phyloP scores from a whole-genome alignment of 2,329 filamentous ascomycete genomes.

The Fusarium sp. region DNA sequence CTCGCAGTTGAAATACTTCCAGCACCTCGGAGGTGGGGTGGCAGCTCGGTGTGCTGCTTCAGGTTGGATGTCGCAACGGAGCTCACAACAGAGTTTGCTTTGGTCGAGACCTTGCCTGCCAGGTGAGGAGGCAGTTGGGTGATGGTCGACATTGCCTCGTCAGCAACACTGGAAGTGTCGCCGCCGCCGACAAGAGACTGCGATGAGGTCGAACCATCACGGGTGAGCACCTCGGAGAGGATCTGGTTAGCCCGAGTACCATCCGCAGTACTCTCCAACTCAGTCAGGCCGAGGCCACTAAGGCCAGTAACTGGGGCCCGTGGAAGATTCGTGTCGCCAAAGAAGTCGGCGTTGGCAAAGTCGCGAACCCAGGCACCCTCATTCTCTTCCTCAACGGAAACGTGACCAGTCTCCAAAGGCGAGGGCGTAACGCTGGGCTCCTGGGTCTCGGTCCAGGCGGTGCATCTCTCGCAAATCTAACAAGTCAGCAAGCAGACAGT shows the following conservation, averaged over 20 bases:
- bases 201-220: neutral
- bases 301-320: conserved; percentile 40
- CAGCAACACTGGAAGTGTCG: conserved; percentile 14
- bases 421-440: conserved; percentile 47
- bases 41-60: neutral
- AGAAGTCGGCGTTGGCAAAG: conserved; percentile 40
- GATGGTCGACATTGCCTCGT: conserved; percentile 12
- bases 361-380: conserved; percentile 20
- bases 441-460: conserved; percentile 50
- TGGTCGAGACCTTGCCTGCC: neutral
- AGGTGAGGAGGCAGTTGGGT: conserved; percentile 6
- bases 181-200: neutral
- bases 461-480: conserved; percentile 50
- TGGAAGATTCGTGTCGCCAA: conserved; percentile 31
- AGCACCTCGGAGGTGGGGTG: conserved; percentile 14
- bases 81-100: neutral
- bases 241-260: neutral
- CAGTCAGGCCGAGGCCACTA: conserved; percentile 34
- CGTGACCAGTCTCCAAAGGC: conserved; percentile 47
- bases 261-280: neutral
- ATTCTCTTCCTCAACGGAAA: conserved; percentile 45
- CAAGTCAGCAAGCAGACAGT: conserved; percentile 3
- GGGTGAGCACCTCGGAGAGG: neutral
- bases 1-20: conserved; percentile 45
- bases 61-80: neutral